These are phyloP conservation scores for Kodamaea fungicola DNA, from an alignment of 1,139 yeast genomes.

Conservation along the genomic window DNA sequence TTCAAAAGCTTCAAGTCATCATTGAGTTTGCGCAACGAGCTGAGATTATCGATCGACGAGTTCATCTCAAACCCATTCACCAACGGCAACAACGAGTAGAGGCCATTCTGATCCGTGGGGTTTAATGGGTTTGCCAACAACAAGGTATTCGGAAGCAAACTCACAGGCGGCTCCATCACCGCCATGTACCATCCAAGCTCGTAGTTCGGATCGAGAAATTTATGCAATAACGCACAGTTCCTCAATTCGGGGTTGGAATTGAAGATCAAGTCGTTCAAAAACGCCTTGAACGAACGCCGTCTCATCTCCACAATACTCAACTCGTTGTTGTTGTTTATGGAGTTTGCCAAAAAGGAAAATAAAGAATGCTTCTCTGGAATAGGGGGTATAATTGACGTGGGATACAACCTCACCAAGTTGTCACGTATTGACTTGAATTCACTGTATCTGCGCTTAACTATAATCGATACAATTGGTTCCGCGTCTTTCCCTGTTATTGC, in stretches of 20 bases:
- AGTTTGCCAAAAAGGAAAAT: slow-evolving; percentile 37
- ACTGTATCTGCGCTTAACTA: slow-evolving; percentile 50
- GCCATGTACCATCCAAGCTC: slow-evolving; percentile 49
- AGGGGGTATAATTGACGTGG: slow-evolving; percentile 52
- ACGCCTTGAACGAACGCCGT: slow-evolving; percentile 36
- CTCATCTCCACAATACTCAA: slow-evolving; percentile 40
- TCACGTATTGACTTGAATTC: slow-evolving; percentile 53
- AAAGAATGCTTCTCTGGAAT: slow-evolving; percentile 58
- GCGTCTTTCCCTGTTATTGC: slow-evolving; percentile 1
- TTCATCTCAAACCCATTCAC: slow-evolving; percentile 36
- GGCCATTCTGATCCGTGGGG: slow-evolving; percentile 45
- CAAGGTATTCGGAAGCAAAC: slow-evolving; percentile 36
- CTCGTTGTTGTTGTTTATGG: slow-evolving; percentile 38
- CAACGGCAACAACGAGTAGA: slow-evolving; percentile 39
- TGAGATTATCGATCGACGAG: slow-evolving; percentile 31
- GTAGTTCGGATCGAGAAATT: slow-evolving; percentile 48
- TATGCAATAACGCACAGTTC: slow-evolving; percentile 34
- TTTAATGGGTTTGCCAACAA: slow-evolving; percentile 44
- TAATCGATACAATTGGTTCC: slow-evolving; percentile 18
- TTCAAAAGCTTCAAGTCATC: slow-evolving; percentile 34
- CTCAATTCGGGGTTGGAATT: slow-evolving; percentile 23
- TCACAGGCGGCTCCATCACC: slow-evolving; percentile 44
- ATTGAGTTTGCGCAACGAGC: slow-evolving; percentile 31
- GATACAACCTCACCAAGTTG: slow-evolving; percentile 42
- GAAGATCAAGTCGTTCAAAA: slow-evolving; percentile 35